Percentiles rank a stretch among this genome's conserved stretches.
phyloP scores from a whole-genome alignment of 2,329 filamentous ascomycete species.

The Cercospora sp. region DNA sequence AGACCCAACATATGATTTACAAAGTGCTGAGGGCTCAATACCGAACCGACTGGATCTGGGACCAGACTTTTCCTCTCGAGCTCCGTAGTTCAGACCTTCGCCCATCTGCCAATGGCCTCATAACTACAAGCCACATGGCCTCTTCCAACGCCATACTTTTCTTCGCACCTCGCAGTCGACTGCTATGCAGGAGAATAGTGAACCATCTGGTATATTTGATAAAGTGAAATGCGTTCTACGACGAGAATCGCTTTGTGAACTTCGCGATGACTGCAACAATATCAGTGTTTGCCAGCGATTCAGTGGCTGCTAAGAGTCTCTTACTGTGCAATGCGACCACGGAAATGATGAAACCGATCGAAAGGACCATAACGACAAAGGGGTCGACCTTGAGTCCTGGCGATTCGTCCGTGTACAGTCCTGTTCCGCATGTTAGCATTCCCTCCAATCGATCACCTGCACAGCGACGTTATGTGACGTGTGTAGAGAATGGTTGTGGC shows the following conservation, averaged over 20 bases:
- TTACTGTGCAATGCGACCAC: constrained; percentile 96
- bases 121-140: background rate
- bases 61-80: constrained; percentile 12
- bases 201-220: background rate
- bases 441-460: background rate
- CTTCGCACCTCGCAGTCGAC: background rate
- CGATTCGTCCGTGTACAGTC: constrained; percentile 96
- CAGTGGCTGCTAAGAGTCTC: constrained; percentile 40
- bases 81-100: constrained; percentile 18
- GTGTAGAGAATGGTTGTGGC: background rate
- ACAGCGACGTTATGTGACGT: background rate
- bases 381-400: constrained; percentile 97
- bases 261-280: constrained; percentile 78
- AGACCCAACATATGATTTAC: background rate
- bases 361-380: constrained; percentile 93
- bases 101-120: background rate
- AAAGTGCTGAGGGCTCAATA: background rate
- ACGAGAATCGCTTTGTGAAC: constrained; percentile 81
- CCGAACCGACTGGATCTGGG: background rate
- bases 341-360: constrained; percentile 97
- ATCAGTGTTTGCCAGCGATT: constrained; percentile 21
- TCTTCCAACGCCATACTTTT: constrained; percentile 5
- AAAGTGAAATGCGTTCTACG: constrained; percentile 39
- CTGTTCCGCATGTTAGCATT: constrained; percentile 47
- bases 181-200: background rate